Conservation (phyloP, 495 filamentous ascomycete species). For the Parathielavia hyrcaniae region DNA sequence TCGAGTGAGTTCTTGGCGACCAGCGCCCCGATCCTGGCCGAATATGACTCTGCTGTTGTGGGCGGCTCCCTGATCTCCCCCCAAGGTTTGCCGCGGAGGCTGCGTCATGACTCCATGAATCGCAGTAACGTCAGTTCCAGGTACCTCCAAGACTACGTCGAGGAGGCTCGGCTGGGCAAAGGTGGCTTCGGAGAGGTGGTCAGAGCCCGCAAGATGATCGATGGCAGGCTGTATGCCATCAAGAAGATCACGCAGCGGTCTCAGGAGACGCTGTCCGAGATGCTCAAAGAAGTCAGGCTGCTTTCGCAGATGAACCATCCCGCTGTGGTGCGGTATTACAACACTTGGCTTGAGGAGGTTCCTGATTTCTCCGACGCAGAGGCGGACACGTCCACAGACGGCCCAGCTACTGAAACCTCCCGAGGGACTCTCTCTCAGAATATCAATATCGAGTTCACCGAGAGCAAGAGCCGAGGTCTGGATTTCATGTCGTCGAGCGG, state of each 20-base stretch:
- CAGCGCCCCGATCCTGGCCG: conserved; percentile 50
- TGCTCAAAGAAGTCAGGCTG: conserved; percentile 85
- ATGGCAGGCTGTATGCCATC: conserved; percentile 87
- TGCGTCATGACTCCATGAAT: conserved; percentile 48
- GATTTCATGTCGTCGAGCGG: conserved; percentile 91
- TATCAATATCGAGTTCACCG: conserved; percentile 55
- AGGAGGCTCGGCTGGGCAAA: conserved; percentile 80
- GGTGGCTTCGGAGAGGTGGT: conserved; percentile 98
- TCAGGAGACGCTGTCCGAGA: conserved; percentile 69
- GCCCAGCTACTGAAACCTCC: conserved; percentile 30
- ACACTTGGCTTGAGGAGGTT: conserved; percentile 82
- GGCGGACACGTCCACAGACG: conserved; percentile 54
- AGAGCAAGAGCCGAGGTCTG: conserved; percentile 70
- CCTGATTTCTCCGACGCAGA: conserved; percentile 52
- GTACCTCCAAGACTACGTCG: conserved; percentile 82
- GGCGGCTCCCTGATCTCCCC: conserved; percentile 38
- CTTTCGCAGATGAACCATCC: conserved; percentile 90
- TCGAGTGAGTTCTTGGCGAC: conserved; percentile 78
- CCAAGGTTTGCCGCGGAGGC: conserved; percentile 35
- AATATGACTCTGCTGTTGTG: conserved; percentile 33
- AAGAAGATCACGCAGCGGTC: conserved; percentile 91
- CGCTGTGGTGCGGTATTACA: conserved; percentile 91
- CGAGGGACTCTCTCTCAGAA: conserved; percentile 25
- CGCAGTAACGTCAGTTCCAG: conserved; percentile 51
- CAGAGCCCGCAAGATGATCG: conserved; percentile 86